Base-by-base conservation (phyloP, 371 early-diverging fungal species). In the Mortierella sp. region DNA sequence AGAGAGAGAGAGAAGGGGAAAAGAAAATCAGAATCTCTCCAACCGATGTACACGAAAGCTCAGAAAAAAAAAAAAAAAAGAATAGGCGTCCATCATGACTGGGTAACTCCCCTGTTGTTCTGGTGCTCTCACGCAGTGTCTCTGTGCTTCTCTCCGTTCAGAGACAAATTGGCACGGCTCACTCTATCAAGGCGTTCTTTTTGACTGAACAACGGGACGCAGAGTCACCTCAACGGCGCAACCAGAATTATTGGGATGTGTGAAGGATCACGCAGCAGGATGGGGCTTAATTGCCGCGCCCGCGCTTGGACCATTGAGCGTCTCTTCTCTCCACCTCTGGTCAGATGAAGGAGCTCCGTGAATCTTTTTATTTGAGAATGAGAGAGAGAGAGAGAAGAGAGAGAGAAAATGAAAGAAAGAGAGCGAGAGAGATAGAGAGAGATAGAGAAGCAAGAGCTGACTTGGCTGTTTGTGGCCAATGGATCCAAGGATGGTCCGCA, bases 11-110 rank as follows among this genome's bases (percentile, higher is more conserved):
- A n/a, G n/a, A n/a, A n/a, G n/a, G n/a, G n/a, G n/a, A n/a, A n/a
- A n/a, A n/a, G n/a, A n/a, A n/a, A n/a, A n/a, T n/a, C n/a, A n/a
- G n/a, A n/a, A n/a, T n/a, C n/a, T n/a, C n/a, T n/a, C n/a, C n/a
- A n/a, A n/a, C n/a, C n/a, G n/a, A n/a, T n/a, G n/a, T n/a, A n/a
- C 21, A 50, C 16, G n/a, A 50, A 50, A 21, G 16, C 50, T 21
- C 50, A 50, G 50, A 50, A 50, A 50, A 50, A 50, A 46, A 50
- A 50, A 50, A 50, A 50, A n/a, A n/a, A n/a, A n/a, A n/a, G n/a
- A n/a, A 50, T 5, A 50, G 37, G 37, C 37, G 37, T 37, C 9
- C 37, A 37, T 37, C 37, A 9, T 37, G 5, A 37, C 3, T 5
- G 37, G 37, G 9, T 9, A 37, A 37, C 37, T 37, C 37, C 37